Evolutionary conservation across 495 filamentous ascomycete species (phyloP), one percentile per base, ranked within the genome.

Genomic region (Penicillium pulvis): DNA sequence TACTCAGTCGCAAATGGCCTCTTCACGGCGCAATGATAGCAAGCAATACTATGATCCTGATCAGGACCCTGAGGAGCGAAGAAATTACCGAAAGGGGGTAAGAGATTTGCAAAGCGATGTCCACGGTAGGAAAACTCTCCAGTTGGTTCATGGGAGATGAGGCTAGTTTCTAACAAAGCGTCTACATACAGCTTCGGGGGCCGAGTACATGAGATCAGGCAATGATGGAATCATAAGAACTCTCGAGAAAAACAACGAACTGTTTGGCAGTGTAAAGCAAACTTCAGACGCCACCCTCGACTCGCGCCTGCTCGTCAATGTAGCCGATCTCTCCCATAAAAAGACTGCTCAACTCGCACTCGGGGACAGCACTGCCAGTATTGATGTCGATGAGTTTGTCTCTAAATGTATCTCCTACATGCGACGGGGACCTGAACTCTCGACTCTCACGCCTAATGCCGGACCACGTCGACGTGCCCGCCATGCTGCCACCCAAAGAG

Each of bases 361-460:
- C 2, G 93, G 92, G 2, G 33, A 14, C 8, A 86, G 87, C 55
- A 80, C 81, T 7, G 83, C 85, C 35, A 90, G 92, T 3, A 76
- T 98, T 24, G 95, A 98, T 64, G 82, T 95, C 0, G 93, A 98
- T 61, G 91, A 96, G 59, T 97, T 98, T 65, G 87, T 98, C 9
- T 90, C 90, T 0, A 97, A 95, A 70, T 93, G 89, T 68, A 90
- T 95, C 47, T 82, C 81, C 2, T 98, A 87, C 68, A 98, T 98
- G 95, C 82, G 84, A 14, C 73, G 79, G 11, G 87, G 85, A 33
- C 74, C 66, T 3, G 67, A 55, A 45, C 63, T 66, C 35, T 60
- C 66, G 23, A 59, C 68, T 19, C 50, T 55, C 3, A 31, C 55
- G 17, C 19, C 56, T 3, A 66, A 35, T 20, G 66, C 61, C 31